Percentiles rank a stretch among this genome's conserved stretches.
Conservation (phyloP, 768 basidiomycete genomes). For the Kwoniella bestiolae region DNA sequence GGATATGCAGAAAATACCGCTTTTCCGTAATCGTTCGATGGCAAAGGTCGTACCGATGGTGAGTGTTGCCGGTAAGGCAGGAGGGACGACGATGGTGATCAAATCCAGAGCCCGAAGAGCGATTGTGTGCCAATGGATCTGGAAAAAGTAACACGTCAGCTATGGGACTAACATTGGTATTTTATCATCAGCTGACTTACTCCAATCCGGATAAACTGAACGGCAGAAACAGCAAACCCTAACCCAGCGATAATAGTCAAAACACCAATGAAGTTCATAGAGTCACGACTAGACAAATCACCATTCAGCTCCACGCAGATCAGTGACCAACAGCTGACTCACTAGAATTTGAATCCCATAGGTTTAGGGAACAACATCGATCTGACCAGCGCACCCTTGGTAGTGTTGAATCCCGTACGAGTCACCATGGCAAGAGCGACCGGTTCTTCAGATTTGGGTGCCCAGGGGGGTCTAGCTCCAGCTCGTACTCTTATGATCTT, state of each 20-base stretch:
- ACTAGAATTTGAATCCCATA: slow-evolving; percentile 98
- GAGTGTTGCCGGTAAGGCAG: slow-evolving; percentile 92
- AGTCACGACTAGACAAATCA: slow-evolving; percentile 48
- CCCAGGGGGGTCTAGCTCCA: slow-evolving; percentile 60
- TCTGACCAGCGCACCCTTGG: slow-evolving; percentile 90
- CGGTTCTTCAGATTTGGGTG: slow-evolving; percentile 56
- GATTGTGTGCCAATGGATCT: slow-evolving; percentile 91
- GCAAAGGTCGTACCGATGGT: slow-evolving; percentile 98
- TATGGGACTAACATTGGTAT: not conserved
- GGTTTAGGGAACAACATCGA: slow-evolving; percentile 99
- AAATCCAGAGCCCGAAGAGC: slow-evolving; percentile 88
- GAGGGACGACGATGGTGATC: slow-evolving; percentile 96
- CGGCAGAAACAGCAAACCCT: slow-evolving; percentile 87
- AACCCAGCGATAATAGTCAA: slow-evolving; percentile 86
- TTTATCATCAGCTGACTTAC: slow-evolving; percentile 60
- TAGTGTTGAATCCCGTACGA: slow-evolving; percentile 93
- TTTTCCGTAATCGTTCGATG: slow-evolving; percentile 80
- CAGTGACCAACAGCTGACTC: slow-evolving; percentile 60
- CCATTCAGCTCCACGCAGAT: not conserved
- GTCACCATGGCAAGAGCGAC: slow-evolving; percentile 78
- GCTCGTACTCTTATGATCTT: slow-evolving; percentile 83
- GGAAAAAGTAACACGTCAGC: slow-evolving; percentile 4
- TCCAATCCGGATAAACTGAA: slow-evolving; percentile 88
- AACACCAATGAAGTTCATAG: slow-evolving; percentile 76
- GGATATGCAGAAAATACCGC: slow-evolving; percentile 92